Evolutionary conservation across 2,329 filamentous ascomycete genomes (phyloP).

Genomic region (Claviceps monticola): DNA sequence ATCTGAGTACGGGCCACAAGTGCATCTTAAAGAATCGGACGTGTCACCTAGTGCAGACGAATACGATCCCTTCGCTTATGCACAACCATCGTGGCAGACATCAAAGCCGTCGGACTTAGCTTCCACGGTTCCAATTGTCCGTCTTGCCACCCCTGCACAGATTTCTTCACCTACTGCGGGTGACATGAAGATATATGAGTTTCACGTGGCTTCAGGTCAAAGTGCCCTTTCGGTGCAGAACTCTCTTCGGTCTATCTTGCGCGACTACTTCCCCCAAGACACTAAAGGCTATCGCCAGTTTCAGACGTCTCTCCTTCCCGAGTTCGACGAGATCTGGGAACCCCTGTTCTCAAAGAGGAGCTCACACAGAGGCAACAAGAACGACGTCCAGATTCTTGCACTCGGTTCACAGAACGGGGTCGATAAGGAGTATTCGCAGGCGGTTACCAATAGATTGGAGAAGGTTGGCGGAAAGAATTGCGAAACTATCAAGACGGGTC

Average conservation of each 20-base stretch:
- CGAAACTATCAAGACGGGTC: conserved; percentile 37
- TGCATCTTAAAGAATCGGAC: neutral
- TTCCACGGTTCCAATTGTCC: conserved; percentile 15
- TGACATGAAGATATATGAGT: conserved; percentile 30
- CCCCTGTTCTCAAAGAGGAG: conserved; percentile 31
- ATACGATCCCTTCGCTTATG: conserved; percentile 34
- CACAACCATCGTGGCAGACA: conserved; percentile 13
- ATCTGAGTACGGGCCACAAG: neutral
- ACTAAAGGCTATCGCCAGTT: conserved; percentile 33
- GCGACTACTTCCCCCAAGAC: conserved; percentile 34
- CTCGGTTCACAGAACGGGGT: conserved; percentile 44
- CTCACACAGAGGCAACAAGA: conserved; percentile 17
- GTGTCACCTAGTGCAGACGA: conserved; percentile 18
- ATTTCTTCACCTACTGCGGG: conserved; percentile 22
- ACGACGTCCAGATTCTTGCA: conserved; percentile 44
- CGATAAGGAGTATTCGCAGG: conserved; percentile 31
- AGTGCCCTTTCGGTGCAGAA: conserved; percentile 44
- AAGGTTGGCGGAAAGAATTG: conserved; percentile 36
- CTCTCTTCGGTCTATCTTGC: conserved; percentile 38
- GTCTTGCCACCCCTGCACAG: conserved; percentile 29
- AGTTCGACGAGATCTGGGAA: conserved; percentile 37
- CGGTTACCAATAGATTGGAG: conserved; percentile 38
- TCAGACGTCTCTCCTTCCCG: conserved; percentile 32
- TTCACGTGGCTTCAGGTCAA: conserved; percentile 25
- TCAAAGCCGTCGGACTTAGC: conserved; percentile 10